Evolutionary conservation across 495 filamentous ascomycete species (phyloP), one percentile per base, ranked within the genome.

Genomic region (Massariosphaeria phaeospora): DNA sequence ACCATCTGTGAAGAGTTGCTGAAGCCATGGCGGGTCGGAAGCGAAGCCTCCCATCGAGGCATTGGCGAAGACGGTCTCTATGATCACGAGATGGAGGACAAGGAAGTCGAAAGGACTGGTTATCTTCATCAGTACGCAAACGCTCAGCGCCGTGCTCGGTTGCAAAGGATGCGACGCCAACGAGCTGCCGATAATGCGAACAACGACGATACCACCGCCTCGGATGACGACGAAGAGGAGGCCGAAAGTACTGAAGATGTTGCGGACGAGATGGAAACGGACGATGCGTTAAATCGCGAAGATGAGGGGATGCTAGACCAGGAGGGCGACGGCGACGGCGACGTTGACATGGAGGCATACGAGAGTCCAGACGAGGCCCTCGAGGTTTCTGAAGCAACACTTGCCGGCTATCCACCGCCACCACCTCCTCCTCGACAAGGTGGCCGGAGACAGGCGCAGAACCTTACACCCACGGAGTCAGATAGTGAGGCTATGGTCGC

Each of bases 1-100:
- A 76, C 83, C 1, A 80, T 98, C 34, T 97, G 93, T 62, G 86
- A 96, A 66, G 91, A 97, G 70, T 76, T 97, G 63, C 80, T 98
- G 20, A 83, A 79, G 59, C 76, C 83, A 4, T 98, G 93, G 93
- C 79, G 84, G 30, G 82, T 79, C 56, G 93, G 94, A 0, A 96
- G 93, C 64, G 78, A 77, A 26, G 93, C 84, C n/a, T 83, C 76
- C 17, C 91, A 97, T 73, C 82, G 81, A 29, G 80, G 84, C 53
- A 84, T 96, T 59, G 93, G 91, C 11, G 79, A 83, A 69, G 79
- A 85, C 61, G 91, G 91, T 10, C 84, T 98, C 15, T 88, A 96
- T 66, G 93, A 98, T 61, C 91, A 96, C 62, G 83, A 88, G 52
- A 71, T 47, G 2, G 67, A 72, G 25, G 70, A 71, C 53, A 42